Evolutionary conservation across 441 rosid species (phyloP), one percentile per base, ranked within the genome.

Genomic region (Biscutella auriculata): DNA sequence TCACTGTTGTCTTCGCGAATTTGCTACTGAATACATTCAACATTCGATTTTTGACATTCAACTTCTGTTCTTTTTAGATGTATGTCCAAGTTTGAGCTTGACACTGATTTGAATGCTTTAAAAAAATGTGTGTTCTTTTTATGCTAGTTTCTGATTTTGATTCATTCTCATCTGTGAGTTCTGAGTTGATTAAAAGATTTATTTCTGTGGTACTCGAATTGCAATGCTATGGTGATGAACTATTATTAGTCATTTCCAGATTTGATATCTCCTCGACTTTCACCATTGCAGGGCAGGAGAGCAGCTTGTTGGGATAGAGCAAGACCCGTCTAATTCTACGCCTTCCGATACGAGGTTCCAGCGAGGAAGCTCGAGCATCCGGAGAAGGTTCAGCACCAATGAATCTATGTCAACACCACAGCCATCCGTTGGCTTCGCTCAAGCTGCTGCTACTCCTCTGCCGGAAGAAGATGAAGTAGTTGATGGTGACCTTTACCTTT

Each of bases 341-440:
- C 90, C 97, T 51, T 70, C 96, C 2, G 87, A 90, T 73, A 90
- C 97, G 11, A 73, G 96, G 58, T 90, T 90, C 74, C 96, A 90
- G 73, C 82, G 95, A 44, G 96, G 96, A 70, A 90, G 92, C 78
- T 87, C 97, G 5, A 90, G 97, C 66, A 87, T 87, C 45, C 74
- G 88, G 2, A 60, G 97, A 70, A 78, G 96, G 49, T 90, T 79
- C 57, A 79, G 92, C 43, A 83, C 95, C 43, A 81, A 68, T 63
- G 96, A 91, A 49, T 64, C 84, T 53, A 68, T 75, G 27, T 76
- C 84, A 9, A 85, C 97, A 1, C 97, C 96, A 1, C 61, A 56
- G 6, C 95, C 95, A 3, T 60, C 68, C 3, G 60, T 78, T 47
- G 92, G 95, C 12, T 74, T 87, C 44, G 77, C 90, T 0, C 87